Evolutionary conservation across 176 grass and related monocot species (phyloP).

Genomic region (Avena insularis): DNA sequence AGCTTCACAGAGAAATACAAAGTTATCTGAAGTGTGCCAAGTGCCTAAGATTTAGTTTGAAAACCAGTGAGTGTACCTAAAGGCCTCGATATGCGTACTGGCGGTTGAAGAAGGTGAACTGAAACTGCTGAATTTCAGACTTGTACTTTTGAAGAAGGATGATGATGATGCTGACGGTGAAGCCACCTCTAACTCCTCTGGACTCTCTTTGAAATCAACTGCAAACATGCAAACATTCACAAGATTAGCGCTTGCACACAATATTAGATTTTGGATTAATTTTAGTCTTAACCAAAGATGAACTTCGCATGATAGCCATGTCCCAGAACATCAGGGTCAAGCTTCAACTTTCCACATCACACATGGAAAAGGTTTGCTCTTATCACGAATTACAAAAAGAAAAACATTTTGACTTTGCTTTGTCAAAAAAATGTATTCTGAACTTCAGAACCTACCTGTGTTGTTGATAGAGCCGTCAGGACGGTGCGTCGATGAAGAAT

Average conservation of each 20-base stretch:
- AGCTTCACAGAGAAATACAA: not conserved
- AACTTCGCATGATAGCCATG: slow-evolving; percentile 7
- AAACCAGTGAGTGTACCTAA: slow-evolving; percentile 39
- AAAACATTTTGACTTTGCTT: not conserved
- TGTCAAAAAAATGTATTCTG: not conserved
- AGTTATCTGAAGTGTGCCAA: not conserved
- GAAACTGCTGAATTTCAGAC: slow-evolving; percentile 44
- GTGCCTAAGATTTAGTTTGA: not conserved
- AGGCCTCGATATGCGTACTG: slow-evolving; percentile 39
- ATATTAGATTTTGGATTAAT: not conserved
- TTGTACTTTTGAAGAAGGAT: slow-evolving; percentile 58
- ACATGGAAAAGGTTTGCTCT: not conserved
- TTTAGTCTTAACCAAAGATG: not conserved
- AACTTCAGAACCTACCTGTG: slow-evolving; percentile 32
- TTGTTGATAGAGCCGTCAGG: not conserved
- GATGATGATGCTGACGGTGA: slow-evolving; percentile 44
- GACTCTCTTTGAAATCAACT: slow-evolving; percentile 45
- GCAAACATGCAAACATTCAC: not conserved
- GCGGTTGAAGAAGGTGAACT: slow-evolving; percentile 38
- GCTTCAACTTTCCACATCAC: not conserved
- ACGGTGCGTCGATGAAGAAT: not conserved
- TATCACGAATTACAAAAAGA: not conserved
- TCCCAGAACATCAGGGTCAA: not conserved
- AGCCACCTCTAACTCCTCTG: slow-evolving; percentile 6
- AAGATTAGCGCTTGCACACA: not conserved